These are phyloP conservation scores for Xylariaceae sp. DNA, from an alignment of 2,329 filamentous ascomycete genomes.

Conservation along the genomic window DNA sequence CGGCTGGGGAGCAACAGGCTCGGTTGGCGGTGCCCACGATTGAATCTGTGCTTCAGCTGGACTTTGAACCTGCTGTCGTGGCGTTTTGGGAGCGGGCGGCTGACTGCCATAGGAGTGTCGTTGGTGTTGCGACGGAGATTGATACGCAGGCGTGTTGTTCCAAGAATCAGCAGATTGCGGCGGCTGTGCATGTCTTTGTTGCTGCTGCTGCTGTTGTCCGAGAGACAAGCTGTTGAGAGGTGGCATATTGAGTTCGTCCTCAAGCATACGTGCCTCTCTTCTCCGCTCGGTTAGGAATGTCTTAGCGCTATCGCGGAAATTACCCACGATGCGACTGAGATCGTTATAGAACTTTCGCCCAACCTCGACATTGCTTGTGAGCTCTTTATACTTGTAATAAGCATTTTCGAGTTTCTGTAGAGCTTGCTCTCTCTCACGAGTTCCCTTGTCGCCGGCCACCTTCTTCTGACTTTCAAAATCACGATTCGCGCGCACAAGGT, in stretches of 20 bases:
- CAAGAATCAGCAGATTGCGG: slow-evolving; percentile 2
- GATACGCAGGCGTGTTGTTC: slow-evolving; percentile 9
- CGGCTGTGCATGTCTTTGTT: slow-evolving; percentile 6
- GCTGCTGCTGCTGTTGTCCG: slow-evolving; percentile 9
- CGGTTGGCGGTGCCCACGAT: slow-evolving; percentile 47
- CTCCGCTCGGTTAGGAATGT: slow-evolving; percentile 77
- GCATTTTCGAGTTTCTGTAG: slow-evolving; percentile 86
- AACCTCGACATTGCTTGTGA: slow-evolving; percentile 84
- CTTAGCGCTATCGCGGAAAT: slow-evolving; percentile 72
- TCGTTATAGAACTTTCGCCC: slow-evolving; percentile 98
- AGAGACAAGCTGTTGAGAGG: slow-evolving; percentile 27
- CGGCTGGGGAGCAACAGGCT: slow-evolving; percentile 47
- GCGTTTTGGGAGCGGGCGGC: slow-evolving; percentile 22
- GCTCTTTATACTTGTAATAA: slow-evolving; percentile 95
- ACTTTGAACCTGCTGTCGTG: slow-evolving; percentile 24
- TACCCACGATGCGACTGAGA: slow-evolving; percentile 77
- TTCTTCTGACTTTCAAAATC: slow-evolving; percentile 72
- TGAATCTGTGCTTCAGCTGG: slow-evolving; percentile 51
- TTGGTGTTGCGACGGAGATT: slow-evolving; percentile 22
- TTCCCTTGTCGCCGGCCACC: slow-evolving; percentile 56
- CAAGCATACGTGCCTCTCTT: slow-evolving; percentile 70
- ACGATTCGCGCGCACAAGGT: slow-evolving; percentile 70
- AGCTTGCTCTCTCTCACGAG: slow-evolving; percentile 76
- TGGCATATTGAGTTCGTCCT: slow-evolving; percentile 33
- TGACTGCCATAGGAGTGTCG: slow-evolving; percentile 6